Evolutionary conservation across 2,329 filamentous ascomycete genomes (phyloP).

Genomic region (Penicillium verrucosum): DNA sequence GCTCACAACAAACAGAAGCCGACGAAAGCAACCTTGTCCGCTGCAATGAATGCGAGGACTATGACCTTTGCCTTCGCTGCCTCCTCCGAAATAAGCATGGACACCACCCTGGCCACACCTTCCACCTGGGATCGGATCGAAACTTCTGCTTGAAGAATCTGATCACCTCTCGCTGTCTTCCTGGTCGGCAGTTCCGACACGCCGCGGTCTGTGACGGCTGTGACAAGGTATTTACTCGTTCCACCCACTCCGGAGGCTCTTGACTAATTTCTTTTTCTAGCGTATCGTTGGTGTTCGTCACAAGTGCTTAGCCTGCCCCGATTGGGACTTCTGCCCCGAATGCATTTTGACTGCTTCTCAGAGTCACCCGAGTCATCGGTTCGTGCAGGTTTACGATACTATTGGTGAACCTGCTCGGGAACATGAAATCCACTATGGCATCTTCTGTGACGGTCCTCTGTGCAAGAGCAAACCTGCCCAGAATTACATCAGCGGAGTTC

Average conservation of each 20-base stretch:
- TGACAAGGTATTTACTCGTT: slow-evolving; percentile 58
- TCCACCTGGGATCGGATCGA: slow-evolving; percentile 53
- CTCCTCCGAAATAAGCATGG: slow-evolving; percentile 75
- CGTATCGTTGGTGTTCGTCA: slow-evolving; percentile 84
- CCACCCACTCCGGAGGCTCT: not conserved
- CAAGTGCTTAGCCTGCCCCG: slow-evolving; percentile 95
- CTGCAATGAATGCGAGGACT: slow-evolving; percentile 82
- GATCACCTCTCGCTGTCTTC: slow-evolving; percentile 65
- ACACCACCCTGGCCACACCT: slow-evolving; percentile 84
- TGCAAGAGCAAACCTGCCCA: slow-evolving; percentile 57
- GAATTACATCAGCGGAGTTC: slow-evolving; percentile 71
- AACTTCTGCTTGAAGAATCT: slow-evolving; percentile 60
- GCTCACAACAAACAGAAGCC: slow-evolving; percentile 51
- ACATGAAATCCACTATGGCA: slow-evolving; percentile 67
- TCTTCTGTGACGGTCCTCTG: slow-evolving; percentile 91
- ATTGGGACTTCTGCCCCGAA: slow-evolving; percentile 89
- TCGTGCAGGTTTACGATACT: slow-evolving; percentile 80
- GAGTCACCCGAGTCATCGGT: slow-evolving; percentile 79
- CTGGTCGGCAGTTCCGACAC: slow-evolving; percentile 79
- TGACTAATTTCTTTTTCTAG: slow-evolving; percentile 32
- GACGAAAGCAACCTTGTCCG: slow-evolving; percentile 78
- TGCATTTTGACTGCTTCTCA: slow-evolving; percentile 67
- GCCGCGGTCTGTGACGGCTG: slow-evolving; percentile 93
- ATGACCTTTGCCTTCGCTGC: slow-evolving; percentile 83
- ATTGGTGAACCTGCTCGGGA: slow-evolving; percentile 47